Conservation (phyloP, 805 yeast genomes). For the Saccharomycopsis synnaedendra region DNA sequence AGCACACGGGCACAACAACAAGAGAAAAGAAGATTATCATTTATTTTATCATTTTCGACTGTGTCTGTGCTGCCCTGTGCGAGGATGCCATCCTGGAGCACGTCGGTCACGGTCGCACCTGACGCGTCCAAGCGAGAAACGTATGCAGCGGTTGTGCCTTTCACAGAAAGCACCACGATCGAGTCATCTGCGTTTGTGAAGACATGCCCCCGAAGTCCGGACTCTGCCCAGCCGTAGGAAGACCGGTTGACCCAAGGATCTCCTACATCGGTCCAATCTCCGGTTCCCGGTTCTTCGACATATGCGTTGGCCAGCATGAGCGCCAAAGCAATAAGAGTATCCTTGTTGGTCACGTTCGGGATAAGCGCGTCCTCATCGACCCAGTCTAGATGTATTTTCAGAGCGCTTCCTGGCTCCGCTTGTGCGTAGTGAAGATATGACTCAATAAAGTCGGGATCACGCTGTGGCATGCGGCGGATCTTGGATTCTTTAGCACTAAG, state of each 20-base stretch:
- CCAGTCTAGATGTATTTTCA: constrained; percentile 51
- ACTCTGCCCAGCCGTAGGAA: constrained; percentile 78
- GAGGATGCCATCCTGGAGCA: background rate
- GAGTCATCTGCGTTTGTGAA: constrained; percentile 52
- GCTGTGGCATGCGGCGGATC: constrained; percentile 29
- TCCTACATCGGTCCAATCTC: constrained; percentile 80
- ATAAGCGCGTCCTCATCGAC: constrained; percentile 38
- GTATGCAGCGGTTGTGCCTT: constrained; percentile 86
- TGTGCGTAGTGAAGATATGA: constrained; percentile 50
- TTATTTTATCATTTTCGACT: constrained; percentile 64
- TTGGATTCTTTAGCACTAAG: constrained; percentile 16
- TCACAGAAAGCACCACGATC: constrained; percentile 65
- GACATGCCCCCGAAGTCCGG: constrained; percentile 85
- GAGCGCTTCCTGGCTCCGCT: constrained; percentile 21
- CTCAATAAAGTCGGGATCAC: constrained; percentile 55
- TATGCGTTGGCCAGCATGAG: constrained; percentile 87
- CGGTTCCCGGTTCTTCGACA: constrained; percentile 60
- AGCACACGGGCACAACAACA: constrained; percentile 95
- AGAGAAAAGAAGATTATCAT: constrained; percentile 82
- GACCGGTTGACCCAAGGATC: constrained; percentile 35
- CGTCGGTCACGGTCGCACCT: background rate
- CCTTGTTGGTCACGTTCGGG: constrained; percentile 69
- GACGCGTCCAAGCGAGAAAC: constrained; percentile 24
- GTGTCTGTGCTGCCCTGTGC: constrained; percentile 45
- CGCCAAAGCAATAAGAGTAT: constrained; percentile 67